phyloP scores from a whole-genome alignment of 345 rosid genomes.

The Citrus sinensis region DVS_A1.0 CM039169.1:21953001-21953500 shows the following conservation, averaged over 20 bases:
- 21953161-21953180: no score
- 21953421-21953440: constrained; percentile 8
- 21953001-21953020: background rate
- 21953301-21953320: background rate
- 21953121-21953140: no score
- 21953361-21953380: background rate
- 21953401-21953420: background rate
- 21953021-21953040: background rate
- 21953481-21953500: constrained; percentile 6
- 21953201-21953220: no score
- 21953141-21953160: no score
- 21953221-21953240: no score
- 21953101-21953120: no score
- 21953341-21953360: background rate
- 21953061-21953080: no score
- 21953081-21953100: no score
- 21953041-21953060: background rate
- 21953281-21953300: background rate
- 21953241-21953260: no score
- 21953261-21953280: no score
- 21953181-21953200: no score
- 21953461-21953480: background rate
- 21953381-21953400: background rate
- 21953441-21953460: constrained; percentile 2
- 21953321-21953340: constrained; percentile 11